Evolutionary conservation across 2,329 filamentous ascomycete genomes (phyloP), one percentile per base, ranked within the genome.

Genomic region (Neonectria faginata): DNA sequence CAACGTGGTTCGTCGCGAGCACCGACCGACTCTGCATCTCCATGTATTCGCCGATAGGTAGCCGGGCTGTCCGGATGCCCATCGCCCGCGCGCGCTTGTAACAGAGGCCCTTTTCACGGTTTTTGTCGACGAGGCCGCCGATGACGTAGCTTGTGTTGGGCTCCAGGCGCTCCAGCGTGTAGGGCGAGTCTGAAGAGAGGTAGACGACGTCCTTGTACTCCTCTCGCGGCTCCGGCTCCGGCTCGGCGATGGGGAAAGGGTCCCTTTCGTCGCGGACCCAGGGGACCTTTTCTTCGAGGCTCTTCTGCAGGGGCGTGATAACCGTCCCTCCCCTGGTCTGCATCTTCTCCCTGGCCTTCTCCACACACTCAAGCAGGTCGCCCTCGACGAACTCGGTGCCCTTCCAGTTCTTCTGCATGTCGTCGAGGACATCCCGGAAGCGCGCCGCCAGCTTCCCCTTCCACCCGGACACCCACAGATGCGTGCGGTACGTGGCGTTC

Each of bases 1-100:
- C 88, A 1, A 99, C 96, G 75, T 99, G 96, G 76, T 98, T 99
- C 8, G 95, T 97, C 3, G 95, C 91, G 62, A 99, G 82, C 5
- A 99, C 92, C 72, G 91, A 89, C 33, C 96, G 88, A 72, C 91
- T 94, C 60, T 90, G 87, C 92, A 99, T 97, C 68, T 93, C 87
- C 84, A 99, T 91, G 78, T 93, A 98, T 67, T 98, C 90, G n/a
- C 94, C 93, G 73, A 99, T 98, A 0, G 96, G 96, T 60, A 99
- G 79, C 76, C 93, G 94, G 2, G 95, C 96, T 0, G 96, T 98
- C 68, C 91, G 91, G 72, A 99, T 88, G 0, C 92, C 92, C 66
- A 85, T 85, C 59, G 91, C 88, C 57, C 87, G 84, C 0, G 96
- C 96, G 16, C 91, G 86, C 72, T 90, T 91, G 84, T 97, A 94